Base-by-base conservation (phyloP, 2,329 filamentous ascomycete genomes). In the Claviceps sp. region DNA sequence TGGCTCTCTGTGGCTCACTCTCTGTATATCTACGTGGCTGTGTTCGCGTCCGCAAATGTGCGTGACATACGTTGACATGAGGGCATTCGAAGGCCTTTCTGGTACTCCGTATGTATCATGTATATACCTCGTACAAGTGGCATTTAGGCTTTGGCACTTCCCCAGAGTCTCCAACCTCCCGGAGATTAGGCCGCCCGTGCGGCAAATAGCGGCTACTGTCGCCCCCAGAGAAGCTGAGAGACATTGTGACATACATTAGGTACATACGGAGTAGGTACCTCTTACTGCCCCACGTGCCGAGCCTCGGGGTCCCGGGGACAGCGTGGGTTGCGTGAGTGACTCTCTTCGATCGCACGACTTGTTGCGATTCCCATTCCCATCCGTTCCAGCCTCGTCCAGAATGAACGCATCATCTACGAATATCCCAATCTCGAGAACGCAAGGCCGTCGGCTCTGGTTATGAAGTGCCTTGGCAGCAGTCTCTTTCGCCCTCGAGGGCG, bases 401-500 rank as follows among this genome's bases (percentile, higher is more conserved):
- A 58, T 55, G 55, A 56, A 40, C n/a, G 49, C 50, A 39, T 52
- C 30, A 50, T 34, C 46, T 44, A 52, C 50, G 47, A 47, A 17
- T 5, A 26, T 14, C 48, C 26, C 38, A 47, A n/a, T 50, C 40
- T 24, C 40, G 14, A 39, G 19, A 50, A 39, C 37, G n/a, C 38
- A 19, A 52, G 51, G 61, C 58, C 60, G 57, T 56, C 52, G 51
- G 50, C 19, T 47, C 54, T 56, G 59, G 62, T 60, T 51, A 67
- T 68, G 64, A 62, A 61, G 55, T 57, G 57, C 58, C 60, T 65
- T 53, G 59, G 61, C 44, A 61, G 59, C 55, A 58, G 61, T 52
- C 53, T 59, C 54, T 54, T 66, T 54, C 60, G 60, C 58, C 59
- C 61, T 57, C 55, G 55, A 54, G 57, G 61, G 58, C 55, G 49